A percentile compares a stretch with the other conserved stretches of the same genome.
Evolutionary conservation across 2,329 filamentous ascomycete species (phyloP).

Genomic region (Claviceps arundinis): DNA sequence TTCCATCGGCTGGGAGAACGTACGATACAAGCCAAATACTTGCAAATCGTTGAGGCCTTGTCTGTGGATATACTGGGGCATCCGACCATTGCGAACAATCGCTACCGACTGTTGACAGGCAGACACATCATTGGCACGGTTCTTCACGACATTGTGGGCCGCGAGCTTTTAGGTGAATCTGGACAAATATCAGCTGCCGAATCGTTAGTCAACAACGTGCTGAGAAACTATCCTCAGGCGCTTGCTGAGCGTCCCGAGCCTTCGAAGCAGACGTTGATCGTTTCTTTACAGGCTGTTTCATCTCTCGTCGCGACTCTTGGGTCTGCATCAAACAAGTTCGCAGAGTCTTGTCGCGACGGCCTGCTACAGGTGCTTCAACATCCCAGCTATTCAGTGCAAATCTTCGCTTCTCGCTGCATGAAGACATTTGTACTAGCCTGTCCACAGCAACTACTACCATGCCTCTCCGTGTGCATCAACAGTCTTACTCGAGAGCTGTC

Average conservation of each 20-base stretch:
- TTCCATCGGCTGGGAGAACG: conserved; percentile 68
- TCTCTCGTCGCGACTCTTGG: conserved; percentile 69
- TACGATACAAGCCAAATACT: conserved; percentile 71
- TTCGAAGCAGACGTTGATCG: conserved; percentile 71
- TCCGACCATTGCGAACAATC: conserved; percentile 63
- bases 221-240: conserved; percentile 90
- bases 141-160: conserved; percentile 70
- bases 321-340: conserved; percentile 65
- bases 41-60: conserved; percentile 67
- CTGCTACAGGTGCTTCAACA: conserved; percentile 85
- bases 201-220: conserved; percentile 68
- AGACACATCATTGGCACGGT: conserved; percentile 75
- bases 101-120: conserved; percentile 75
- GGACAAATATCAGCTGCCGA: conserved; percentile 75
- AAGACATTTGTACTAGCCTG: conserved; percentile 81
- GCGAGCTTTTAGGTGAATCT: conserved; percentile 73
- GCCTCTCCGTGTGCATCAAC: conserved; percentile 92
- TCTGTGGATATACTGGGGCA: conserved; percentile 70
- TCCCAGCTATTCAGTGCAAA: conserved; percentile 90
- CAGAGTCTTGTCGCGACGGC: conserved; percentile 74
- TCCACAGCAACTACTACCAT: conserved; percentile 80
- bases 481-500: conserved; percentile 78
- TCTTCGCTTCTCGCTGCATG: conserved; percentile 75
- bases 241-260: conserved; percentile 80
- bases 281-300: conserved; percentile 64